Conservation (phyloP, 495 filamentous ascomycete species). For the Filosporella fistucella region DNA sequence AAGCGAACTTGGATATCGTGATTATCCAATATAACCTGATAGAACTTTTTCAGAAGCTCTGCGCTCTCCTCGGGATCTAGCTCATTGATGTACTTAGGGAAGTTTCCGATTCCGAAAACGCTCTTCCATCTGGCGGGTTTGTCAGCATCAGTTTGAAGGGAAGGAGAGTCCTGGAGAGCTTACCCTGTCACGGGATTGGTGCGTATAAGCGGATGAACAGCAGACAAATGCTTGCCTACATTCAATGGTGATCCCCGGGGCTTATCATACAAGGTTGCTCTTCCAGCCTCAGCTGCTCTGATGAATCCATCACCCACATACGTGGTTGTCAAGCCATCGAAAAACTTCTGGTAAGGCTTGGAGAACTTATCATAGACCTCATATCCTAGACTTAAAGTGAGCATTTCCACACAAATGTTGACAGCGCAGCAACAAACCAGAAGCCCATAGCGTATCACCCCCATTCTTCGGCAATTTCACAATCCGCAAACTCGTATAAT, state of each 20-base stretch:
- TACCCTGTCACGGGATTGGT: conserved; percentile 52
- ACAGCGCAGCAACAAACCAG: conserved; percentile 31
- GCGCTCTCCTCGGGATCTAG: conserved; percentile 68
- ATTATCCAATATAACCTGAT: conserved; percentile 54
- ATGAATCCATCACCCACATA: conserved; percentile 56
- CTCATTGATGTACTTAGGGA: conserved; percentile 69
- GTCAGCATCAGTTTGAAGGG: too few species aligned
- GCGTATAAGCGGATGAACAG: conserved; percentile 66
- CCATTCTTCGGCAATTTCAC: conserved; percentile 60
- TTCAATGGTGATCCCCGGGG: conserved; percentile 64
- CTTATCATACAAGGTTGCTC: conserved; percentile 47
- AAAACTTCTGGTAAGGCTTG: conserved; percentile 53
- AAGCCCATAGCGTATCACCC: conserved; percentile 68
- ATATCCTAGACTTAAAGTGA: conserved; percentile 32
- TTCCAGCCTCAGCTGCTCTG: conserved; percentile 44
- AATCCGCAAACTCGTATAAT: conserved; percentile 58
- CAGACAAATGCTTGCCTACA: conserved; percentile 51
- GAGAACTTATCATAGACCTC: conserved; percentile 74
- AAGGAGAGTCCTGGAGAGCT: too few species aligned
- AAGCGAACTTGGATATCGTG: conserved; percentile 71
- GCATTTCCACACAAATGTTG: neutral
- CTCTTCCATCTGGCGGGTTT: too few species aligned
- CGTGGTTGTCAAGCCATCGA: conserved; percentile 64
- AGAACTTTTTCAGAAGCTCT: conserved; percentile 58
- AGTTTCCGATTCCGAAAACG: conserved; percentile 73